Conservation (phyloP, 2,329 filamentous ascomycete genomes). For the Bertia moriformis region DNA sequence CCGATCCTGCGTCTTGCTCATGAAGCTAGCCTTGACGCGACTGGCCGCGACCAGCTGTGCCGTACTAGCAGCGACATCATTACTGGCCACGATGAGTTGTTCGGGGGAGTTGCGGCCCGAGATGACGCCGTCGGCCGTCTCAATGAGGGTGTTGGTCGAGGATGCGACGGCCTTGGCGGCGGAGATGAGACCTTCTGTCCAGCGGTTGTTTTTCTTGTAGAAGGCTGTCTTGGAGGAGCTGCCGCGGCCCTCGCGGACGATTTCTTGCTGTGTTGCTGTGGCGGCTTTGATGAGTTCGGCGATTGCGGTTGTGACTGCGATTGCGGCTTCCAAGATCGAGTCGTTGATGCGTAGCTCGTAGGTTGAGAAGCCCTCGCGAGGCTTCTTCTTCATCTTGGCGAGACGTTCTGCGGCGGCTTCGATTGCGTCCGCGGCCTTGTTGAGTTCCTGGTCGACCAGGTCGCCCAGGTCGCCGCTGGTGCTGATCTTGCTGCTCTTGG, state of each 20-base stretch:
- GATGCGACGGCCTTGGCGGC: constrained; percentile 90
- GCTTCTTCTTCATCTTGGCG: constrained; percentile 87
- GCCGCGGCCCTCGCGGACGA: constrained; percentile 82
- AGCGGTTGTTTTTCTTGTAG: constrained; percentile 99
- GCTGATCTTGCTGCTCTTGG: constrained; percentile 69
- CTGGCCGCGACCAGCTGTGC: constrained; percentile 92
- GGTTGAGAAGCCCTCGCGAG: constrained; percentile 85
- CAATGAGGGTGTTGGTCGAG: constrained; percentile 90
- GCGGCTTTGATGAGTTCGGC: constrained; percentile 89
- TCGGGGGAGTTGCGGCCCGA: constrained; percentile 84
- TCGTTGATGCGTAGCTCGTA: constrained; percentile 96
- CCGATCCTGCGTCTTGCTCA: constrained; percentile 89
- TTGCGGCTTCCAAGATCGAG: constrained; percentile 80
- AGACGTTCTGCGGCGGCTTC: constrained; percentile 80
- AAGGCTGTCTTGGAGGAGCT: constrained; percentile 80
- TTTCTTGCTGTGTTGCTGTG: constrained; percentile 84
- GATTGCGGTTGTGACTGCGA: constrained; percentile 87
- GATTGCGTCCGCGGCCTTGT: constrained; percentile 88
- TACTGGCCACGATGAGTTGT: constrained; percentile 93
- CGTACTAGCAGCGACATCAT: constrained; percentile 89
- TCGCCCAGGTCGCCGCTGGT: constrained; percentile 79
- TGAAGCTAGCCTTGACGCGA: constrained; percentile 92
- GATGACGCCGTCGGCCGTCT: constrained; percentile 92
- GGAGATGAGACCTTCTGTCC: constrained; percentile 95
- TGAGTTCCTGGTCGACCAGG: constrained; percentile 79